Evolutionary conservation across 2,329 filamentous ascomycete species (phyloP).

Genomic region (Curvularia hawaiiensis): DNA sequence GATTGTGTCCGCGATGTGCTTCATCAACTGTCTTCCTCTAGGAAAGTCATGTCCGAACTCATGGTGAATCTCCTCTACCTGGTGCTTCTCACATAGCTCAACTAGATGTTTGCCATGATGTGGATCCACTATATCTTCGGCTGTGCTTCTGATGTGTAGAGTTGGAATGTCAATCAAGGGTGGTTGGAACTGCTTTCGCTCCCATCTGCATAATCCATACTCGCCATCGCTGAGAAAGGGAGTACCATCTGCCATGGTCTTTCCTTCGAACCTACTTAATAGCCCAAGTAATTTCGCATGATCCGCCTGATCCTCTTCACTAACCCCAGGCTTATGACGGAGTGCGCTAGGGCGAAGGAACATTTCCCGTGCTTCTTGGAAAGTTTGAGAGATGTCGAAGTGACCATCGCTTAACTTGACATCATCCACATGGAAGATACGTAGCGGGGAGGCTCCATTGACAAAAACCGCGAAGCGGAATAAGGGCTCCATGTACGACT

Average conservation of each 20-base stretch:
- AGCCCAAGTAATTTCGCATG: not conserved
- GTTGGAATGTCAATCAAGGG: constrained; percentile 3
- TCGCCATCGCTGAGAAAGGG: not conserved
- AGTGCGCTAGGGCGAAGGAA: constrained; percentile 7
- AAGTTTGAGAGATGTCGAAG: not conserved
- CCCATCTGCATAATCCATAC: constrained; percentile 1
- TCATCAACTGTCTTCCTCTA: not conserved
- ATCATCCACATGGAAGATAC: not conserved
- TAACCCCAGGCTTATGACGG: constrained; percentile 1
- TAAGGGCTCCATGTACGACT: not conserved
- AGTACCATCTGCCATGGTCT: not conserved
- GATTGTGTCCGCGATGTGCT: not conserved
- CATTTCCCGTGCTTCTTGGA: constrained; percentile 1
- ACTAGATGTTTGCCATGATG: constrained; percentile 29
- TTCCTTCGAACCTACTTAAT: not conserved
- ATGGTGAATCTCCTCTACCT: not conserved
- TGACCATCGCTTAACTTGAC: not conserved
- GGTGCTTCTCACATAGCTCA: constrained; percentile 34
- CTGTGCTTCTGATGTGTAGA: not conserved
- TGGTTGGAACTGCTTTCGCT: not conserved
- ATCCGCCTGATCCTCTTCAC: constrained; percentile 1
- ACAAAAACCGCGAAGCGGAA: constrained; percentile 3
- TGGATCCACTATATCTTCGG: constrained; percentile 1
- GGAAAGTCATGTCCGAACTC: not conserved
- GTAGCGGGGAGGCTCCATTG: not conserved